Evolutionary conservation across 2,329 filamentous ascomycete genomes (phyloP).

Genomic region (Acrocalymma vagum): DNA sequence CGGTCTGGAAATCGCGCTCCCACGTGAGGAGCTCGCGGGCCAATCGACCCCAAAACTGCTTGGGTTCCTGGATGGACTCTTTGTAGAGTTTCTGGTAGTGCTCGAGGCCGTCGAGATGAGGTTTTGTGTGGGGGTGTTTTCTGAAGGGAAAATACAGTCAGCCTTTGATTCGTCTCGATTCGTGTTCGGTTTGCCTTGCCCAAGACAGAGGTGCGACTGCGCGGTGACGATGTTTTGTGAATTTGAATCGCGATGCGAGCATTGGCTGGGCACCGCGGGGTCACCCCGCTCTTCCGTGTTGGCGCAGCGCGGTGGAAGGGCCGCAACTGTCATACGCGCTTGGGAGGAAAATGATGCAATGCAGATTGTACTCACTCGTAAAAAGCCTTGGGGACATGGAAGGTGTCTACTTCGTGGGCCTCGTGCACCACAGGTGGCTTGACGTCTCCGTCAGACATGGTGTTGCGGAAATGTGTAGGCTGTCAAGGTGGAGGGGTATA

Average conservation of each 20-base stretch:
- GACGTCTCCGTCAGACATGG: slow-evolving; percentile 56
- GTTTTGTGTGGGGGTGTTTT: slow-evolving; percentile 66
- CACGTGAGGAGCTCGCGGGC: slow-evolving; percentile 91
- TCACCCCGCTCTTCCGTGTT: slow-evolving; percentile 40
- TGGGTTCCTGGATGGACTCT: slow-evolving; percentile 88
- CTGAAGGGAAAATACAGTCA: slow-evolving; percentile 42
- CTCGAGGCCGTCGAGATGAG: slow-evolving; percentile 67
- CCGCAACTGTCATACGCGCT: slow-evolving; percentile 21
- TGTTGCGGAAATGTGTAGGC: slow-evolving; percentile 17
- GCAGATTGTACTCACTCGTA: slow-evolving; percentile 45
- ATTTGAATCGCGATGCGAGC: slow-evolving; percentile 13
- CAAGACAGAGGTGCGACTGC: not conserved
- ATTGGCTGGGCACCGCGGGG: slow-evolving; percentile 33
- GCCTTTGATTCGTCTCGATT: slow-evolving; percentile 7
- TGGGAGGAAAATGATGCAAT: slow-evolving; percentile 27
- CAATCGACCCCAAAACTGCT: slow-evolving; percentile 87
- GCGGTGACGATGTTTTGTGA: slow-evolving; percentile 2
- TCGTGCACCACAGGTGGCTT: slow-evolving; percentile 70
- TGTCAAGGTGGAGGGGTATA: slow-evolving; percentile 11
- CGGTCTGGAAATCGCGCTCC: slow-evolving; percentile 91
- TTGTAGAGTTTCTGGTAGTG: slow-evolving; percentile 72
- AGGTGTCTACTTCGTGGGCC: slow-evolving; percentile 80
- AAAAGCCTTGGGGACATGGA: slow-evolving; percentile 64
- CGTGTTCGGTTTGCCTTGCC: slow-evolving; percentile 1
- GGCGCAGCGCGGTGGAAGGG: slow-evolving; percentile 16